These are phyloP conservation scores for Gastrodia elata DNA, from an alignment of 106 monocot species.

Conservation along the genomic window DNA sequence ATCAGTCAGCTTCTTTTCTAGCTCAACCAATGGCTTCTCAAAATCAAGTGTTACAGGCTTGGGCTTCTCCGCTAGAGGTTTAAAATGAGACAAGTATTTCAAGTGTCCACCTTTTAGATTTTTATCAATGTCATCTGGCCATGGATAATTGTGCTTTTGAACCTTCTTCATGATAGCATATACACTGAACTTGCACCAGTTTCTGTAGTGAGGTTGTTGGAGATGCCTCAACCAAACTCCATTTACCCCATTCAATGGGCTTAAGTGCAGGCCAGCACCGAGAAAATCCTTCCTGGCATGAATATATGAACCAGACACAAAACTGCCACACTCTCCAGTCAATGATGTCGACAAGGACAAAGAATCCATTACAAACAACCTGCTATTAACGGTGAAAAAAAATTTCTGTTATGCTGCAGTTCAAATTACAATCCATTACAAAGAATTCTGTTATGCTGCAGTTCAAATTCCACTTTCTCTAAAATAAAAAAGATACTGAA, in stretches of 20 bases:
- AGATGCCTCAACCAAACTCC: constrained; percentile 35
- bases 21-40: constrained; percentile 66
- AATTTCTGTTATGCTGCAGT: neutral
- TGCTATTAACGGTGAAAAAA: neutral
- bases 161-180: constrained; percentile 50
- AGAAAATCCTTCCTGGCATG: constrained; percentile 19
- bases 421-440: too few species aligned
- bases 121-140: constrained; percentile 65
- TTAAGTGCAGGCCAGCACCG: constrained; percentile 3
- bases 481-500: constrained; percentile 2
- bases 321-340: constrained; percentile 36
- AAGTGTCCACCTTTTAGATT: constrained; percentile 59
- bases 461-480: neutral
- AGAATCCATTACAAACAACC: constrained; percentile 30
- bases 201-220: constrained; percentile 12
- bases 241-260: constrained; percentile 12
- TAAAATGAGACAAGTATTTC: constrained; percentile 62
- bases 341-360: constrained; percentile 27
- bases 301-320: constrained; percentile 43
- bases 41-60: constrained; percentile 66
- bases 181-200: constrained; percentile 14
- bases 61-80: constrained; percentile 47
- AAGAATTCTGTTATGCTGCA: neutral
- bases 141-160: constrained; percentile 72
- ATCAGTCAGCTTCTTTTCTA: constrained; percentile 61